Evolutionary conservation across 768 basidiomycete species (phyloP).

Genomic region (Rhodotorula diobovata): DNA sequence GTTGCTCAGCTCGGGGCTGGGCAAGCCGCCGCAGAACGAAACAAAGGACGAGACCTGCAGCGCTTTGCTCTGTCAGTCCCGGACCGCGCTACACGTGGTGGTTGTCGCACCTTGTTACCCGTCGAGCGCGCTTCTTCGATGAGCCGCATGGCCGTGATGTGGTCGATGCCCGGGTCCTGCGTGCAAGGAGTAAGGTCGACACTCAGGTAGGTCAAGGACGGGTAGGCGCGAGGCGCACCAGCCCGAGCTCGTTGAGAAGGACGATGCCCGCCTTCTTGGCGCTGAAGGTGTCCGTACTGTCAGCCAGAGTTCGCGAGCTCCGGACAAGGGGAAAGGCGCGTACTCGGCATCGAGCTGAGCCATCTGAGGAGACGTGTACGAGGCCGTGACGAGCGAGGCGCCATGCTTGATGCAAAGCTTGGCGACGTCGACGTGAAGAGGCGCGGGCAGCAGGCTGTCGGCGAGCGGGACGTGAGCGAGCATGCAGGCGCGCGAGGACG

Average conservation of each 20-base stretch:
- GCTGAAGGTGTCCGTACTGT: conserved; percentile 48
- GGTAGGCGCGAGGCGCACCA: conserved; percentile 42
- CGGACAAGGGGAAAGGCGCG: conserved; percentile 30
- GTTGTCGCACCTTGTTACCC: conserved; percentile 53
- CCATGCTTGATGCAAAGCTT: conserved; percentile 63
- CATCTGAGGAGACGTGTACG: conserved; percentile 81
- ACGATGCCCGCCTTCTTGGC: conserved; percentile 63
- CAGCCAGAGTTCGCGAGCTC: not conserved
- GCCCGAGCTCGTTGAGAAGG: conserved; percentile 73
- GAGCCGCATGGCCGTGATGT: conserved; percentile 74
- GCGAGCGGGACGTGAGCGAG: conserved; percentile 24
- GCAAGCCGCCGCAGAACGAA: conserved; percentile 89
- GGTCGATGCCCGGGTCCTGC: conserved; percentile 83
- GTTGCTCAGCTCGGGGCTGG: conserved; percentile 61
- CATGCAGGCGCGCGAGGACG: no score
- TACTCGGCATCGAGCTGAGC: conserved; percentile 60
- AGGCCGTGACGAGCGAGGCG: conserved; percentile 83
- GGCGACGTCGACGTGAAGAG: conserved; percentile 67
- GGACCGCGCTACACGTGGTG: no score
- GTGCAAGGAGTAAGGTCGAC: not conserved
- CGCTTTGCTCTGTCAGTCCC: not conserved
- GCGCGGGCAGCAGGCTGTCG: conserved; percentile 69
- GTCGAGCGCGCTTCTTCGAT: conserved; percentile 54
- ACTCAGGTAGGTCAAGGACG: conserved; percentile 40
- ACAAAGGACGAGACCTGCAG: conserved; percentile 62